Base-by-base conservation (phyloP, 805 yeast species). In the Candida berthetii region DNA sequence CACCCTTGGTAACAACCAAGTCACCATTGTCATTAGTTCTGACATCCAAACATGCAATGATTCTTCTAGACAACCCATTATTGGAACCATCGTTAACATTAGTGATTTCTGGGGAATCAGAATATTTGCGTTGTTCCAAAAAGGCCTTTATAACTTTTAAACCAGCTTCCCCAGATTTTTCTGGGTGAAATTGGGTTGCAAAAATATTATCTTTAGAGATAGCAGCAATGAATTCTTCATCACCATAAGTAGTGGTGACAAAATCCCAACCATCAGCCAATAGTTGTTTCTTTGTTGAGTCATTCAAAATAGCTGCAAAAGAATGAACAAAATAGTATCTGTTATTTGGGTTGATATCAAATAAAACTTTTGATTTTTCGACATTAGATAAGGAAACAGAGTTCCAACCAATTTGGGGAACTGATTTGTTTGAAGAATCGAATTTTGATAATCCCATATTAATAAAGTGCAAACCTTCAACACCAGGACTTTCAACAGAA, bases 101-200 rank as follows among this genome's bases (percentile, higher is more conserved):
- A 9, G 31, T 33, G 13, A 43, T 37, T 14, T 37, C 42, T 18
- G 58, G 53, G 17, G 39, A 31, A 10, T 54, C 49, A 3, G 58
- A 39, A 15, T 44, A 38, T 22, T 39, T 40, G 6, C 48, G 46
- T 41, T 61, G 65, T 31, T 71, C 72, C 51, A 93, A 66, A 58
- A 93, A 93, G 22, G 85, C 76, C 43, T 74, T 73, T 43, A 93
- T 74, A 9, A 91, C 78, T 46, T 76, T 74, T 36, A 93, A 68
- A 38, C 99, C 99, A 4, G 96, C 96, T 18, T 69, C 58, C 11
- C 99, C 99, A 3, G 96, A 87, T 62, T 93, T 93, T 59, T 93
- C 99, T n/a, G 99, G 99, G 64, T 93, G 99, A 63, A 93, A 93
- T 62, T 93, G 99, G 1, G 98, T 93, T 35, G 97, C 96, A 64